Conservation (phyloP, 305 asterid species). For the Galium porrigens region DNA sequence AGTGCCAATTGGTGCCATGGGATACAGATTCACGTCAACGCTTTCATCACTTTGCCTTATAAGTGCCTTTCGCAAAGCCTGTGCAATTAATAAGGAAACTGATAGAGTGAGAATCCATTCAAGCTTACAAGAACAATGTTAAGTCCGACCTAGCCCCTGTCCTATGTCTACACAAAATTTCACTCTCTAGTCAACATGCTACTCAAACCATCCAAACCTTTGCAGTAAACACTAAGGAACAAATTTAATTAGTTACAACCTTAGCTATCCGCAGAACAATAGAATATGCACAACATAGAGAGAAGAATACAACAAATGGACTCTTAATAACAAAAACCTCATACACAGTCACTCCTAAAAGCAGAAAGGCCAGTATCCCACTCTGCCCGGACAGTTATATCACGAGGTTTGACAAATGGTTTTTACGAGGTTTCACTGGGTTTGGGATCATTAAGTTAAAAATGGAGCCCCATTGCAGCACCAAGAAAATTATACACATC, state of each 20-base stretch:
- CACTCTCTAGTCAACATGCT: neutral
- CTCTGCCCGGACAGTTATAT: too few species aligned
- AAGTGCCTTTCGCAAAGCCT: conserved; percentile 63
- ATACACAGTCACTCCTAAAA: too few species aligned
- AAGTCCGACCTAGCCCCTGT: too few species aligned
- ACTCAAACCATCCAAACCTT: neutral
- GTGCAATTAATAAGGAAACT: conserved; percentile 7
- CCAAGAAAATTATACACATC: too few species aligned
- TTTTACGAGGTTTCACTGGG: neutral
- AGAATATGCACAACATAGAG: neutral
- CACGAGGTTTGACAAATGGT: too few species aligned
- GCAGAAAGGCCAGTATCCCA: too few species aligned
- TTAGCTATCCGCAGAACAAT: neutral
- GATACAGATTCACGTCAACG: conserved; percentile 38
- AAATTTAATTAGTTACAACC: neutral
- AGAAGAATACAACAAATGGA: neutral
- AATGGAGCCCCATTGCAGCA: neutral
- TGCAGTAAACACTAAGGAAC: neutral
- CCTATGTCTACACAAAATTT: too few species aligned
- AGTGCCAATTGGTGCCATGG: conserved; percentile 71
- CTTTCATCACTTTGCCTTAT: conserved; percentile 26
- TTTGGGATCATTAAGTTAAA: neutral
- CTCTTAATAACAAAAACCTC: too few species aligned
- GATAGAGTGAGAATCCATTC: neutral
- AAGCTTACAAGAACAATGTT: neutral